Percentiles rank a stretch among this genome's conserved stretches.
Conservation (phyloP, 352 stramenopile species). For the Phytopythium boreale region DNA sequence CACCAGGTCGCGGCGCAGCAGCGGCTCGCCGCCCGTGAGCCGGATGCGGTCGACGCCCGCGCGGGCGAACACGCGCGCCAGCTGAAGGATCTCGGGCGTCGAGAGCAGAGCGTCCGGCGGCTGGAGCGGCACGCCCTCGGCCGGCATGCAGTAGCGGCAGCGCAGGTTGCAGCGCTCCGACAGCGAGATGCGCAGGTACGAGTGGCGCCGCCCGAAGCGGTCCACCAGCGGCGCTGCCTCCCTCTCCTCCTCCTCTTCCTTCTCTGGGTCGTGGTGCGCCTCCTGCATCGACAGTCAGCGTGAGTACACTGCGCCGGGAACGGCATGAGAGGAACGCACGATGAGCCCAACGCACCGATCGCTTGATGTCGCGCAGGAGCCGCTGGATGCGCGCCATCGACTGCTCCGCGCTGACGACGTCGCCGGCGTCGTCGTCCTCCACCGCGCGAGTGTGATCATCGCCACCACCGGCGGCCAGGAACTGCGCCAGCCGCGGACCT, state of each 20-base stretch:
- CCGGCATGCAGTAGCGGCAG: constrained; percentile 97
- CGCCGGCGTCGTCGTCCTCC: constrained; percentile 5
- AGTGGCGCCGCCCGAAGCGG: constrained; percentile 88
- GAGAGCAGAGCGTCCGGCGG: constrained; percentile 75
- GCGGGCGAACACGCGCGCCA: constrained; percentile 88
- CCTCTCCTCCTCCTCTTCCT: constrained; percentile 7
- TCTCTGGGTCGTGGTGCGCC: background rate
- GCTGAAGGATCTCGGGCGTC: constrained; percentile 89
- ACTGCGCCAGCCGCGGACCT: constrained; percentile 34
- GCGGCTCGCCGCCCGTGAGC: constrained; percentile 94
- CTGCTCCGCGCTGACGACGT: constrained; percentile 7
- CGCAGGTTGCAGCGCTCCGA: constrained; percentile 96
- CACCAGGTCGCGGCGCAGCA: constrained; percentile 57
- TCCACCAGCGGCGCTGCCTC: constrained; percentile 55
- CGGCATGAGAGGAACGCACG: background rate
- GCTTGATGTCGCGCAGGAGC: constrained; percentile 35
- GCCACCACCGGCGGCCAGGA: constrained; percentile 16
- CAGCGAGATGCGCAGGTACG: constrained; percentile 95
- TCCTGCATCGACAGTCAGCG: background rate
- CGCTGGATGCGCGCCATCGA: constrained; percentile 39
- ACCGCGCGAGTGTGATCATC: background rate
- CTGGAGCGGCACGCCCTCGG: constrained; percentile 90
- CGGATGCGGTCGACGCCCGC: constrained; percentile 92
- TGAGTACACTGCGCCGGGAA: background rate
- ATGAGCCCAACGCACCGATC: constrained; percentile 16